Percentiles rank a stretch among this genome's conserved stretches.
Conservation (phyloP, 192 early-diverging fungal species). For the Endogone sp. region DNA sequence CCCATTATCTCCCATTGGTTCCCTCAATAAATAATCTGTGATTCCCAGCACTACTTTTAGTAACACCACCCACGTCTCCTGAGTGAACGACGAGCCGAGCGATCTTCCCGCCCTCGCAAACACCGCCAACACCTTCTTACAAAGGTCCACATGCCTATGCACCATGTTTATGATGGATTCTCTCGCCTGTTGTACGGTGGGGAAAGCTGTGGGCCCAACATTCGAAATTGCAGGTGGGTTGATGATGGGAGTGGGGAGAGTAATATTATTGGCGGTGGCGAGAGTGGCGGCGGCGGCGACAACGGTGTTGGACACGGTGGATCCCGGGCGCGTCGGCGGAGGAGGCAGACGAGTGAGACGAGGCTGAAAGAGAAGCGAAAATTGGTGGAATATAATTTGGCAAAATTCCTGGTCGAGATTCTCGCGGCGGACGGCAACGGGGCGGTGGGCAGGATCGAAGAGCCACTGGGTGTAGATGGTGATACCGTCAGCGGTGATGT, state of each 20-base stretch:
- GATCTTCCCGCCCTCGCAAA: constrained; percentile 59
- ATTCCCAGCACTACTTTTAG: constrained; percentile 79
- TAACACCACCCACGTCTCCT: constrained; percentile 77
- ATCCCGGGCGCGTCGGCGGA: background rate
- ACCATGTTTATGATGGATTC: constrained; percentile 27
- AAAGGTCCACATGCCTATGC: constrained; percentile 67
- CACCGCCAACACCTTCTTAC: constrained; percentile 64
- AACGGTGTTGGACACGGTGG: constrained; percentile 9
- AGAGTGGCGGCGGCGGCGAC: background rate
- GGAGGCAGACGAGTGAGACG: constrained; percentile 21
- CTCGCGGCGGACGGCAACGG: constrained; percentile 52
- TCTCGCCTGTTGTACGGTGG: constrained; percentile 6
- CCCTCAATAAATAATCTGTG: constrained; percentile 64
- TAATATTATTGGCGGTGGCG: constrained; percentile 1
- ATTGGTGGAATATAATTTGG: constrained; percentile 75
- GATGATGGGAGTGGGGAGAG: constrained; percentile 14
- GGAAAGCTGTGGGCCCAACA: constrained; percentile 2
- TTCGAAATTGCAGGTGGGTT: constrained; percentile 5
- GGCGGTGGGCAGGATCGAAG: constrained; percentile 54
- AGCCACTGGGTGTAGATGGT: constrained; percentile 79
- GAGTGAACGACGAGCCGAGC: constrained; percentile 51
- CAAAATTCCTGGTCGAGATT: constrained; percentile 62
- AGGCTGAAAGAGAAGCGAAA: constrained; percentile 67
- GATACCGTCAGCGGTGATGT: constrained; percentile 59
- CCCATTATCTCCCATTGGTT: constrained; percentile 37